Base-by-base conservation (phyloP, 305 asterid genomes). In the Fraxinus latifolia region DNA sequence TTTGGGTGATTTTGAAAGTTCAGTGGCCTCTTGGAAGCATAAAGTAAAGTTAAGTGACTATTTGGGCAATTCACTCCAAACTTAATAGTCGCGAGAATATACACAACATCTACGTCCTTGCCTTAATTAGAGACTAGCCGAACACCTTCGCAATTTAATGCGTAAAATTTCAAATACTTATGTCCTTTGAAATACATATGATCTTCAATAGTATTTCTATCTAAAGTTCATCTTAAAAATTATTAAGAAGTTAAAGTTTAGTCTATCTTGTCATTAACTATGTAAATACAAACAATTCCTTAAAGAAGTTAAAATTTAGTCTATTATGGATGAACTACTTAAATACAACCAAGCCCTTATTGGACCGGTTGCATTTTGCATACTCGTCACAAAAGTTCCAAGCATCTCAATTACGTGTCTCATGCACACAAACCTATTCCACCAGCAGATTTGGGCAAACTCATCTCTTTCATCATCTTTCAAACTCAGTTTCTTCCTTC, bases 401-500 rank as follows among this genome's bases (percentile, higher is more conserved):
- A 21, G n/a, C 32, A 62, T 21, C 71, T 21, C 32, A 11, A 71
- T 58, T 42, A 86, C 91, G 86, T 86, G 88, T 84, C 87, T 37
- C 34, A 15, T 58, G 31, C 55, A 80, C 15, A 72, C 76, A 80
- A 78, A 83, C 83, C 79, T 82, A 5, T 80, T 75, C 80, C 80
- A 39, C 89, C 84, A 85, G 91, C 90, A 85, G 86, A 83, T 83
- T 79, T 77, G 85, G 31, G 31, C 74, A 81, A 79, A 81, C 86
- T 83, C 80, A 39, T 67, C 70, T 72, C 82, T 74, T 78, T 76
- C 55, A 79, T 53, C 70, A 9, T 62, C 80, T 58, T 33, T 27
- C 8, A 62, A 50, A 74, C 29, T 29, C 29, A 15, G 4, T 25
- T 74, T 74, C 39, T 65, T 21, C 21, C 4, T 76, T 79, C 80